Base-by-base conservation (phyloP, 2,329 filamentous ascomycete genomes). In the Trichoderma simmonsii region DNA sequence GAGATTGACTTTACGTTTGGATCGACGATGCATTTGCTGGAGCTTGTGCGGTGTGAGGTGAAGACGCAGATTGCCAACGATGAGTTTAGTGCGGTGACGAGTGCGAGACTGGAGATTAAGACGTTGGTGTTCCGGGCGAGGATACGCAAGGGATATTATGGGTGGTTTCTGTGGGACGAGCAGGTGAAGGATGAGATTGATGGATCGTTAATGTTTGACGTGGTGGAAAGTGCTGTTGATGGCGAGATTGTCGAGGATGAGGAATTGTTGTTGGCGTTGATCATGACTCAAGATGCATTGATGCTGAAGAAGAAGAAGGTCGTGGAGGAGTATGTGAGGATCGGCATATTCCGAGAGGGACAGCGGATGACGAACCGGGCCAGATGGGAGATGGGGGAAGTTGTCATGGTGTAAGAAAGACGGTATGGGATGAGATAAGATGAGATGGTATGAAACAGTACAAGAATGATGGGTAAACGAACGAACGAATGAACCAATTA, bases 1-100 rank as follows among this genome's bases (percentile, higher is more conserved):
- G 66, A 69, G 56, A 61, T 69, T 69, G 66, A 61, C 26, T 69
- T 48, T 61, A 48, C 54, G n/a, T 34, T n/a, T 34, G 66, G 66
- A 0, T 34, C 66, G 18, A 26, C 12, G 12, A 24, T 69, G 66
- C 26, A 69, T 51, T 51, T 61, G 56, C 36, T 69, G 2, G 56
- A 69, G 12, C 2, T 34, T 26, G 56, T 61, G 14, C 18, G 56
- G 6, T 60, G 12, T 8, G 26, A 69, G 2, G 26, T 69, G 5
- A n/a, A n/a, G n/a, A 69, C 66, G 14, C 36, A 43, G 34, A 69
- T 61, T 28, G 14, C 12, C 3, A n/a, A 26, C 2, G 66, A 69
- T 21, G 66, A 61, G 36, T 69, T 69, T 26, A 61, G 66, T 7
- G 56, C 56, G 14, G 66, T 69, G 14, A 24, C 28, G 28, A 24